Evolutionary conservation across 352 stramenopile genomes (phyloP).

Genomic region (Phytophthora vignae): DNA sequence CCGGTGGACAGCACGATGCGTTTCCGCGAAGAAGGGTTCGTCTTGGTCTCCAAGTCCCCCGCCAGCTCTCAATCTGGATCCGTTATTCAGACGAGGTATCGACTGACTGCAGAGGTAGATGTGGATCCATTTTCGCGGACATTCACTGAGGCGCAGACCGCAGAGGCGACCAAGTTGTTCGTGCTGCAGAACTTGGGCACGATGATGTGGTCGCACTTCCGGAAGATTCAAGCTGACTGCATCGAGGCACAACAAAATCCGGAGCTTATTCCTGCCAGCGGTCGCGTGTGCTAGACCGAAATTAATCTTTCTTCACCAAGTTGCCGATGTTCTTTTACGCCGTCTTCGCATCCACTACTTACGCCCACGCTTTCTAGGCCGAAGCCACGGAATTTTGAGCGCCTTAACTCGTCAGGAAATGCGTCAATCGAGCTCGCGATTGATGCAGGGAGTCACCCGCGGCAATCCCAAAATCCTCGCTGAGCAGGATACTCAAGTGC

Average conservation of each 20-base stretch:
- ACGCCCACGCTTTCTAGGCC: too few species aligned
- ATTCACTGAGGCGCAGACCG: neutral
- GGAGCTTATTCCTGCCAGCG: neutral
- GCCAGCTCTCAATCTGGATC: slow-evolving; percentile 2
- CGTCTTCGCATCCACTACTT: too few species aligned
- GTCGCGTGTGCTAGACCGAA: neutral
- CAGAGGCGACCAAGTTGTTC: slow-evolving; percentile 17
- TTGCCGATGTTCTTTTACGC: too few species aligned
- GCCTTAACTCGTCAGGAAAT: too few species aligned
- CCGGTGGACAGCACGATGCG: slow-evolving; percentile 13
- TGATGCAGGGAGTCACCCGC: too few species aligned
- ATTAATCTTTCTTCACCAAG: too few species aligned
- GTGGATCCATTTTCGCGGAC: neutral
- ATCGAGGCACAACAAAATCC: slow-evolving; percentile 5
- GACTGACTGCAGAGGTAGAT: slow-evolving; percentile 22
- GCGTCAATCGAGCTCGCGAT: too few species aligned
- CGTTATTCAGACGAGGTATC: slow-evolving; percentile 25
- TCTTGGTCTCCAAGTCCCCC: slow-evolving; percentile 9
- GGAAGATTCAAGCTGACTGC: slow-evolving; percentile 11
- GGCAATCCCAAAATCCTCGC: too few species aligned
- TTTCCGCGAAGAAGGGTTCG: slow-evolving; percentile 31
- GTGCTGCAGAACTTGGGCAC: slow-evolving; percentile 23
- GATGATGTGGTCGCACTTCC: slow-evolving; percentile 17
- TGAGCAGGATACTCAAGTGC: too few species aligned
- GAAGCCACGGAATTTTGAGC: too few species aligned